These are phyloP conservation scores for Candida insectalens DNA, from an alignment of 805 yeast genomes.

Conservation along the genomic window DNA sequence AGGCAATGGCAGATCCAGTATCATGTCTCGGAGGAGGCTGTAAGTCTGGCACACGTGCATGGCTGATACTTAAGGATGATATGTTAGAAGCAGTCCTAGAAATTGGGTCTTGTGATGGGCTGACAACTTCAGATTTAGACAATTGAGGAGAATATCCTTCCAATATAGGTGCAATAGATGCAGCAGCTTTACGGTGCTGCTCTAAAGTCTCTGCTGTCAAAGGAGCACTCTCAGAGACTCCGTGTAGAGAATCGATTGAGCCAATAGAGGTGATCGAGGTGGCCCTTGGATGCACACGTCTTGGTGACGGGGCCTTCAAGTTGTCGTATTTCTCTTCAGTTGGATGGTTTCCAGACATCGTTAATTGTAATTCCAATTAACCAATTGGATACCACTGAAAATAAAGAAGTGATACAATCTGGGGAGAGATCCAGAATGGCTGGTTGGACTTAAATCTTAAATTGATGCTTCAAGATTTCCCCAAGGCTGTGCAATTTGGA, in stretches of 20 bases:
- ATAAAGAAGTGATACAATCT: too few relatives aligned
- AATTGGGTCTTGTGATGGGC: constrained; percentile 21
- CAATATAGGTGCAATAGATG: constrained; percentile 70
- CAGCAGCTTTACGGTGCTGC: constrained; percentile 51
- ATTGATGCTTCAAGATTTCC: too few relatives aligned
- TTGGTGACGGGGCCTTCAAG: too few relatives aligned
- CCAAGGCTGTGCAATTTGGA: too few relatives aligned
- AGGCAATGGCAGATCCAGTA: not conserved
- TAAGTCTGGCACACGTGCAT: constrained; percentile 1
- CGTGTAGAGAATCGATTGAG: constrained; percentile 12
- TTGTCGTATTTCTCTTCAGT: not conserved
- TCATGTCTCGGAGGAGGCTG: not conserved
- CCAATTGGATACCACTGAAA: too few relatives aligned
- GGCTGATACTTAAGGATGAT: constrained; percentile 19
- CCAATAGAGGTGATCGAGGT: constrained; percentile 13
- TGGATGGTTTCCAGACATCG: not conserved
- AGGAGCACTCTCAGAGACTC: constrained; percentile 12
- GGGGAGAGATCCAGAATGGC: too few relatives aligned
- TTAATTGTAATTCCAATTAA: too few relatives aligned
- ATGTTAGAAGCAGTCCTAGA: constrained; percentile 24
- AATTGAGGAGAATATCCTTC: constrained; percentile 66
- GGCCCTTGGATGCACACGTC: too few relatives aligned
- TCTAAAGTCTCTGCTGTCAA: constrained; percentile 23
- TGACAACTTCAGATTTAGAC: constrained; percentile 30
- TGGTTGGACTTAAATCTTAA: too few relatives aligned